Evolutionary conservation across 192 early-diverging fungal genomes (phyloP), one percentile per base, ranked within the genome.

Genomic region (Umbelopsis vinacea): DNA sequence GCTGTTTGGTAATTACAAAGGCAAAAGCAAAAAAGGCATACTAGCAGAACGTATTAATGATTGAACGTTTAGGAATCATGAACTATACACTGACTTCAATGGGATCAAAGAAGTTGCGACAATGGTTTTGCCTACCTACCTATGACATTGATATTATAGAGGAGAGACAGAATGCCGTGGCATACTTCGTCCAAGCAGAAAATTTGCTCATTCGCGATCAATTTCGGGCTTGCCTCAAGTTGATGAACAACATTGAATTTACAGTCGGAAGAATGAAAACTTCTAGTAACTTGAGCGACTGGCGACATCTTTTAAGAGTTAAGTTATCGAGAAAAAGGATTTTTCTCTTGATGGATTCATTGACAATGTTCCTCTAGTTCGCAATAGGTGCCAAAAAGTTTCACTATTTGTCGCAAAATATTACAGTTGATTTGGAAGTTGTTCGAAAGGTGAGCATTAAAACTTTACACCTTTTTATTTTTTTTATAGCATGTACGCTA

Each of bases 111-210:
- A 69, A 89, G 0, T 70, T 94, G 22, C 82, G 76, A 48, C 83
- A 88, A 71, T 95, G 94, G 93, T 82, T 94, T 14, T 75, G 89
- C 11, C 74, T 85, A 22, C 94, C 94, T 4, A 83, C 74, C 4
- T 53, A 84, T 45, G 84, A 90, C 37, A 46, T 85, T 15, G 33
- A 63, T 3, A 50, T 83, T 9, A 75, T 94, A 10, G 11, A 75
- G 6, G 53, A 78, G 3, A 82, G 94, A 12, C 91, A 91, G 52
- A 74, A 75, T 12, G 74, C 89, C 2, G 82, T 95, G 0, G 80
- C 67, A 14, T 87, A 80, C 52, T 89, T 93, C 54, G 29, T 77
- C 2, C 33, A 70, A 24, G 70, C 82, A 2, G 82, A 83, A 37
- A 86, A 88, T 48, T 67, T 76, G 35, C 40, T 76, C 5, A 66